Base-by-base conservation (phyloP, 495 filamentous ascomycete species). In the Penicillium alfredii region DNA sequence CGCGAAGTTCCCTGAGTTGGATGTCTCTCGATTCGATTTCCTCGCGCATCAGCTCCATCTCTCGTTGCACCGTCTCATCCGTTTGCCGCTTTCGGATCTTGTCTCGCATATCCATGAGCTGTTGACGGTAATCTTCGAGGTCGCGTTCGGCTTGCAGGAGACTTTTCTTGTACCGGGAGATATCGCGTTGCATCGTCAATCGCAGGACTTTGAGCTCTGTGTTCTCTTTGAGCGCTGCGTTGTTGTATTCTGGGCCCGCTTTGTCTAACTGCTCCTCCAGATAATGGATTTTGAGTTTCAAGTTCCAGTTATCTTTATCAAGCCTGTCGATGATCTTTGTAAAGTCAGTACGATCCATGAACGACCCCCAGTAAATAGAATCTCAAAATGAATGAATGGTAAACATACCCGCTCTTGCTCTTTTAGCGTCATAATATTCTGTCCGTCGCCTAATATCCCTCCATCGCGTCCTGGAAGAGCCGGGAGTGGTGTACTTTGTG, bases 221-320 rank as follows among this genome's bases (percentile, higher is more conserved):
- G 49, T 97, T 97, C 63, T 98, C 92, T 53, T 83, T 83, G 8
- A 98, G 64, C 1, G 93, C 86, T 13, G 77, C 75, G 47, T 90
- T 82, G 54, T 87, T 89, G 67, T 86, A 87, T 21, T 84, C 82
- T 2, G 88, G 88, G 0, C 92, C 93, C 15, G 80, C 75, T 55
- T 90, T 94, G 23, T 81, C 73, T 10, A 97, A 56, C 15, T 84
- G 80, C 47, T 96, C 86, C 60, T 90, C 88, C 17, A 98, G 69
- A 50, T 90, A 97, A 61, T 94, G 89, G 24, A 97, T 92, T 63
- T 95, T 96, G 38, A 98, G 74, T 61, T 98, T 98, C 24, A 98
- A 70, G 43, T 93, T 93, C 53, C 94, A 98, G 51, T 97, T 97
- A 41, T 72, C 71, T 65, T 97, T 98, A 57, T 97, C 87, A 42